Base-by-base conservation (phyloP, 208 protist species). In the Trypanosoma lewisi region DNA sequence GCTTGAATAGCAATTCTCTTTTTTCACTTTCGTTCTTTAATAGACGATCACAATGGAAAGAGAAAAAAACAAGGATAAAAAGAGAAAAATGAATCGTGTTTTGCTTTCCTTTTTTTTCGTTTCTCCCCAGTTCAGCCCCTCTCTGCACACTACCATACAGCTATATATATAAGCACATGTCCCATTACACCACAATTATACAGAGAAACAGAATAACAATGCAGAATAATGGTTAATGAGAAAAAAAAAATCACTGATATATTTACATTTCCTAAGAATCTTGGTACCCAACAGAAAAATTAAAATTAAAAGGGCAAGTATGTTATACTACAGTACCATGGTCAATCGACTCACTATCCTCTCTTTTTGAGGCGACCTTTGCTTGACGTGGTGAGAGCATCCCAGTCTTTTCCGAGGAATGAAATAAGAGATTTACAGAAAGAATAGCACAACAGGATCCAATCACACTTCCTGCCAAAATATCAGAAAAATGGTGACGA, bases 401-500 rank as follows among this genome's bases (percentile, higher is more conserved):
- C 23, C 41, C 67, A 12, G 17, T 64, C 0, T 17, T 9, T n/a
- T 48, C 17, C 2, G 23, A 7, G 4, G 62, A 33, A 48, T n/a
- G 11, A 55, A 70, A 70, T 23, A 70, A 23, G 54, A 68, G 34
- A 4, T 23, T 57, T 50, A 82, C 67, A 53, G 54, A 60, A 25
- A 67, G 41, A 45, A 63, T 6, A 4, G 37, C 55, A 44, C 37
- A 57, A 21, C 23, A 21, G 0, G 34, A 23, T 12, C 84, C 84
- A 64, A 91, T 82, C 6, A 82, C 0, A 37, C 69, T 60, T 25
- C 84, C 84, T 33, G 48, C 73, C 5, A 87, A 28, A 57, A 91
- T 77, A 57, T 91, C 84, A 54, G 67, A 70, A 57, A 82, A 87
- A 70, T 85, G 54, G 51, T 91, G 84, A 44, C 82, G 68, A 60